A percentile compares a stretch with the other conserved stretches of the same genome.
Conservation (phyloP, 2,329 filamentous ascomycete species). For the Epicoccum nigrum region DNA sequence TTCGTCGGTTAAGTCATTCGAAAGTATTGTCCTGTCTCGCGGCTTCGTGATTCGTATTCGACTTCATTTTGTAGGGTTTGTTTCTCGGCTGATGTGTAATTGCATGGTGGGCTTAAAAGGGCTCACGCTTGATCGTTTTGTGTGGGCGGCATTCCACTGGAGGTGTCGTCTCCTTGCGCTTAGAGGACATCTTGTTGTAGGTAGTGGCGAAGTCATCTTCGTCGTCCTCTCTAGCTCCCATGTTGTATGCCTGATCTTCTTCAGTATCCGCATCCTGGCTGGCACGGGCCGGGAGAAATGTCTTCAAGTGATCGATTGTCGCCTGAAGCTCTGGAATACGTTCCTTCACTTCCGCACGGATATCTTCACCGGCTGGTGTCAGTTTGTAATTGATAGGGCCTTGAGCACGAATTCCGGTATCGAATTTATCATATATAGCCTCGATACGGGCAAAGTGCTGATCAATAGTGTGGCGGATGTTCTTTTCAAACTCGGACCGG, state of each 20-base stretch:
- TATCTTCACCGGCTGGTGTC: neutral
- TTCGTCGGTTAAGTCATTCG: no score
- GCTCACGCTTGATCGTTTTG: no score
- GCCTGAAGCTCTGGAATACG: slow-evolving; percentile 3
- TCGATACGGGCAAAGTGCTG: slow-evolving; percentile 4
- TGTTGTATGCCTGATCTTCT: neutral
- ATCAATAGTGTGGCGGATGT: neutral
- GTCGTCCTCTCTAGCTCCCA: neutral
- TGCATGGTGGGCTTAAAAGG: no score
- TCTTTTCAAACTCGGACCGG: slow-evolving; percentile 10
- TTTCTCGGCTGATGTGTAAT: no score
- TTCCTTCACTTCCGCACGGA: slow-evolving; percentile 3
- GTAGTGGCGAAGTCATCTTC: neutral
- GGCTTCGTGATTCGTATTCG: no score
- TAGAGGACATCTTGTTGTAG: no score
- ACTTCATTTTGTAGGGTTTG: no score
- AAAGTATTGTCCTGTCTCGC: no score
- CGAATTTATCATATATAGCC: slow-evolving; percentile 1
- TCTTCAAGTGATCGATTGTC: neutral
- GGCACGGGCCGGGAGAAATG: neutral
- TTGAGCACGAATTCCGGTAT: neutral
- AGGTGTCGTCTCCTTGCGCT: no score
- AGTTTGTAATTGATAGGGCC: slow-evolving; percentile 7
- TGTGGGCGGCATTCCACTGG: no score
- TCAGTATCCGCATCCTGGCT: neutral